Percentiles rank a stretch among this genome's conserved stretches.
phyloP scores from a whole-genome alignment of 345 rosid species.

The Eutrema heterophyllum region DNA sequence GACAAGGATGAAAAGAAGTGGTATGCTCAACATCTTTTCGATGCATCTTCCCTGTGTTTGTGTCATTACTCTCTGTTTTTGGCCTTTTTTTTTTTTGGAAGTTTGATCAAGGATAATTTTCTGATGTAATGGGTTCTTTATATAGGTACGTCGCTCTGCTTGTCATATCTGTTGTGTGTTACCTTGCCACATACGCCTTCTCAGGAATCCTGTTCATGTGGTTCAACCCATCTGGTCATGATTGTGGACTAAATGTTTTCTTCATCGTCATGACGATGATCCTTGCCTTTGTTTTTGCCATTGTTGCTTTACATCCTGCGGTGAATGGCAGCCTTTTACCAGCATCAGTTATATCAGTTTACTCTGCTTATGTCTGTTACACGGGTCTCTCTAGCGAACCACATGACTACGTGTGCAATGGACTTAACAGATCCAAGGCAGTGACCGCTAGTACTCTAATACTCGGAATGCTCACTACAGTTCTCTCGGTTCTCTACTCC shows the following conservation, averaged over 20 bases:
- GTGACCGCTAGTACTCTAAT: slow-evolving; percentile 70
- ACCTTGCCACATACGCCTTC: slow-evolving; percentile 66
- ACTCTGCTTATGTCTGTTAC: slow-evolving; percentile 93
- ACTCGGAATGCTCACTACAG: slow-evolving; percentile 90
- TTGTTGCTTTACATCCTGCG: slow-evolving; percentile 82
- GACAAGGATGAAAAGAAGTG: slow-evolving; percentile 95
- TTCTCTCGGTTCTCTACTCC: slow-evolving; percentile 84
- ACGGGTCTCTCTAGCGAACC: slow-evolving; percentile 98
- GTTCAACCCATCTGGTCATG: slow-evolving; percentile 96
- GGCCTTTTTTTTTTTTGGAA: background rate
- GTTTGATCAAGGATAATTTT: background rate
- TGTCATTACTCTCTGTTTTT: background rate
- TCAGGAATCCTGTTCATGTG: slow-evolving; percentile 89
- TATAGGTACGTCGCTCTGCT: slow-evolving; percentile 85
- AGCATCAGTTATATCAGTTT: slow-evolving; percentile 83
- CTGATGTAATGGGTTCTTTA: slow-evolving; percentile 12
- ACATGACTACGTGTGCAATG: slow-evolving; percentile 85
- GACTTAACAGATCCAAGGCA: slow-evolving; percentile 72
- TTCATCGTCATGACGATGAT: slow-evolving; percentile 87
- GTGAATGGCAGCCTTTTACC: slow-evolving; percentile 99
- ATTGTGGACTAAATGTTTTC: slow-evolving; percentile 90
- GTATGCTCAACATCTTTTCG: slow-evolving; percentile 35
- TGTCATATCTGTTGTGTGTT: slow-evolving; percentile 73
- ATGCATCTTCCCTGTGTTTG: background rate
- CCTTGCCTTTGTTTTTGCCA: slow-evolving; percentile 64